Evolutionary conservation across 768 basidiomycete species (phyloP).

Genomic region (Amanita pseudoporphyria): DNA sequence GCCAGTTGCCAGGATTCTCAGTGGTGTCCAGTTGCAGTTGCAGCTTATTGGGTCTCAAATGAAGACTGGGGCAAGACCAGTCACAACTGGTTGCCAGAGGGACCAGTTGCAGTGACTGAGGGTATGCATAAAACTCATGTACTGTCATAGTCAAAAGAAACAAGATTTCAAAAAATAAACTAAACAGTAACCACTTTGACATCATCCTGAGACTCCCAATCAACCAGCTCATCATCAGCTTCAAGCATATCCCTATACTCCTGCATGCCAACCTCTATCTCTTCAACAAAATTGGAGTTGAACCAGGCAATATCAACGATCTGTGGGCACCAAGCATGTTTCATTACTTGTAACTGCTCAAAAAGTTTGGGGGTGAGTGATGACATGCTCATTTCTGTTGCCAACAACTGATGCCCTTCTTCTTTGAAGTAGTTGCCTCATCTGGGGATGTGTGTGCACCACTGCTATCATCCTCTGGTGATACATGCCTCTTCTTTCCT

Average conservation of each 20-base stretch:
- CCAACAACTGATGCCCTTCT: background rate
- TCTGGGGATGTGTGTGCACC: background rate
- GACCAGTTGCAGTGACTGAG: background rate
- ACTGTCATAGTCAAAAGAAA: background rate
- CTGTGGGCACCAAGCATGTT: too few species aligned
- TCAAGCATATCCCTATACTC: too few species aligned
- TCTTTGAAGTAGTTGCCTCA: background rate
- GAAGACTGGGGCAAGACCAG: background rate
- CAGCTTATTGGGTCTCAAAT: background rate
- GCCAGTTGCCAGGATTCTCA: background rate
- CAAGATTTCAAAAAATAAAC: background rate
- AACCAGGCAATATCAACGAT: too few species aligned
- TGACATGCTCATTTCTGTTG: background rate
- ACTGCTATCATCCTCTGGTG: background rate
- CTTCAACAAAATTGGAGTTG: conserved; percentile 1
- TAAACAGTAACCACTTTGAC: background rate
- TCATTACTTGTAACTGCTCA: too few species aligned
- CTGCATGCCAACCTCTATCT: too few species aligned
- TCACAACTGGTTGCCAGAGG: background rate
- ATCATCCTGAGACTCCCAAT: background rate
- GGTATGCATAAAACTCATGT: too few species aligned
- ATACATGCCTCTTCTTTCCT: background rate
- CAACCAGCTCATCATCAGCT: background rate
- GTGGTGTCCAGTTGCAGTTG: background rate
- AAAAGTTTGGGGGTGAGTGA: background rate